These are phyloP conservation scores for Cornus florida DNA, from an alignment of 148 eudicot species.

Conservation along the genomic window DNA sequence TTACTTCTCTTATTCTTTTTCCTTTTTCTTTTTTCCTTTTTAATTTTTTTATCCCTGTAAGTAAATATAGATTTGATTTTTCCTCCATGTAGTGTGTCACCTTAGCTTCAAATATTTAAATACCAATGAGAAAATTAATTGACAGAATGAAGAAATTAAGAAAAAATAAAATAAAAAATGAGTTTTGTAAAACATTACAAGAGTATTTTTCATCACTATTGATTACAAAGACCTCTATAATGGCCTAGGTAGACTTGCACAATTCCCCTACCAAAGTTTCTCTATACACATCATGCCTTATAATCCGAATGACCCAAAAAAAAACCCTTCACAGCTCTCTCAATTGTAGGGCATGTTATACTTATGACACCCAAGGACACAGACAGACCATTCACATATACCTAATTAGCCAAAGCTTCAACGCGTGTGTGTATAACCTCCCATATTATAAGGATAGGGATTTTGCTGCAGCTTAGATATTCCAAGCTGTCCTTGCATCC, in stretches of 20 bases:
- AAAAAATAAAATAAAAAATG: no score
- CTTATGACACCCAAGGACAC: no score
- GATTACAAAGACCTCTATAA: background rate
- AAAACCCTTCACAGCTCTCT: background rate
- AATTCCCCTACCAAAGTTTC: background rate
- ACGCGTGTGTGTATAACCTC: constrained; percentile 30
- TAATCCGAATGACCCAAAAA: background rate
- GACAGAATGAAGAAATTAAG: background rate
- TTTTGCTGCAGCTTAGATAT: constrained; percentile 35
- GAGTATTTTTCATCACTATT: background rate
- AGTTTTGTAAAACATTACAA: background rate
- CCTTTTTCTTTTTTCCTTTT: no score
- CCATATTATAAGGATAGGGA: constrained; percentile 29
- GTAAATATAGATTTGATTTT: background rate
- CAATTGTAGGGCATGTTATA: background rate
- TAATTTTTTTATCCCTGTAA: background rate
- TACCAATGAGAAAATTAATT: no score
- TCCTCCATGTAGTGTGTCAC: background rate
- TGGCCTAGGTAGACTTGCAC: background rate
- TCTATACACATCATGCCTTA: no score
- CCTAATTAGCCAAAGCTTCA: constrained; percentile 4
- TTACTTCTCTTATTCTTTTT: no score
- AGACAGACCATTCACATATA: no score
- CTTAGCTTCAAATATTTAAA: background rate
- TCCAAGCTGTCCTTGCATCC: constrained; percentile 66